phyloP scores from a whole-genome alignment of 306 rosid species.

The Senna tora region DNA sequence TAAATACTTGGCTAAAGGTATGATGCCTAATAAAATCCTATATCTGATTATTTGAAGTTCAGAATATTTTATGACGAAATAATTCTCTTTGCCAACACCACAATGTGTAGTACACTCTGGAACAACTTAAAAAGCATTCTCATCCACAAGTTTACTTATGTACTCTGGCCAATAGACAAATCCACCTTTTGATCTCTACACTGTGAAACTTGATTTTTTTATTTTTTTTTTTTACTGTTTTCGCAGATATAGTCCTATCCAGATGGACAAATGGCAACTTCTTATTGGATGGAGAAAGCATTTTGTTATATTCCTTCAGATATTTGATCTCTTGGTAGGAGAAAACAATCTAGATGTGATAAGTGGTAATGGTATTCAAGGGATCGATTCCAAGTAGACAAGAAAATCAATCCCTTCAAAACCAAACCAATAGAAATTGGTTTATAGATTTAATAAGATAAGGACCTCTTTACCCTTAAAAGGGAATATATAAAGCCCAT shows the following conservation, averaged over 20 bases:
- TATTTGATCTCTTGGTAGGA: not conserved
- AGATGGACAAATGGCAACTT: slow-evolving; percentile 7
- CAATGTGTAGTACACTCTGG: no score
- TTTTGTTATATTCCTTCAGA: not conserved
- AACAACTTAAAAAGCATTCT: not conserved
- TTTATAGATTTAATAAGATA: not conserved
- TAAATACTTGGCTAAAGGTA: no score
- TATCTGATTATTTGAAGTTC: no score
- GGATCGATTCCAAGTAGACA: not conserved
- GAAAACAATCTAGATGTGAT: not conserved
- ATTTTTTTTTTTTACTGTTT: not conserved
- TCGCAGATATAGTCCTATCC: not conserved
- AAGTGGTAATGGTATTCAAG: not conserved
- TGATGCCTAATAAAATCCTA: no score
- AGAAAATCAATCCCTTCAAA: not conserved
- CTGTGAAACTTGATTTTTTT: not conserved
- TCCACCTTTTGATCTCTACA: not conserved
- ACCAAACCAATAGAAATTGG: not conserved
- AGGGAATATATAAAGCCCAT: slow-evolving; percentile 2
- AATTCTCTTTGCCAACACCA: no score
- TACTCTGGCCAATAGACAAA: no score
- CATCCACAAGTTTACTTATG: not conserved
- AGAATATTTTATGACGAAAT: no score
- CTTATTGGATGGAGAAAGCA: slow-evolving; percentile 2
- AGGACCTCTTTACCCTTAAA: not conserved